Base-by-base conservation (phyloP, 2,329 filamentous ascomycete genomes). In the Colletotrichum magnum region DNA sequence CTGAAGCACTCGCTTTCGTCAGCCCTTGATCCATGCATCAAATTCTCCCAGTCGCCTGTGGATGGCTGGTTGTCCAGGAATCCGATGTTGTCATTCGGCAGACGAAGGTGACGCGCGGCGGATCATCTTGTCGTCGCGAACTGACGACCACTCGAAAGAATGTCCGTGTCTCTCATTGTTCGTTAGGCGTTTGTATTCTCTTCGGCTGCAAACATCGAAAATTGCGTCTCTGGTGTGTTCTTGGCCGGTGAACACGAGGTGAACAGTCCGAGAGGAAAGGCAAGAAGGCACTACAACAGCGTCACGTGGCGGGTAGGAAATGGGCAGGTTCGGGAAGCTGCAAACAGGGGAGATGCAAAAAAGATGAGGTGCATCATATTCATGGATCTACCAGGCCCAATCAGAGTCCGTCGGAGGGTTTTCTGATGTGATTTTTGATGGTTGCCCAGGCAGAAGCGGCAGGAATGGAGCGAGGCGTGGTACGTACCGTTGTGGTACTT, bases 201-300 rank as follows among this genome's bases (percentile, higher is more conserved):
- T 10, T 52, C 12, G 50, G 2, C 50, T 13, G 24, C 21, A 52
- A 26, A n/a, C 50, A 28, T 26, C 39, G 36, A 32, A 24, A 36
- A 10, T 21, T 36, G 32, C 10, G 4, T 36, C 32, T 7, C 32
- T 3, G 32, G 7, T 10, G 3, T 24, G 47, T 47, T 13, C 47
- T 41, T 39, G 47, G 47, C 47, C 45, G 58, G 47, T 60, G 47
- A 60, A 47, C 45, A 60, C 47, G 32, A n/a, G 58, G 28, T 60
- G 45, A 43, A 10, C 26, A 45, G 43, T 32, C 39, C 13, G 26
- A 48, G 57, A 59, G 45, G 18, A 24, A 24, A 24, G 21, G 21
- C 21, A 47, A 24, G 24, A 43, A 36, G 32, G 41, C 41, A 43
- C 41, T 5, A n/a, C 41, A 13, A 5, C 41, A 43, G 41, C 41